Conservation (phyloP, 257 asterid genomes). For the Solanum paucissectum region DNA sequence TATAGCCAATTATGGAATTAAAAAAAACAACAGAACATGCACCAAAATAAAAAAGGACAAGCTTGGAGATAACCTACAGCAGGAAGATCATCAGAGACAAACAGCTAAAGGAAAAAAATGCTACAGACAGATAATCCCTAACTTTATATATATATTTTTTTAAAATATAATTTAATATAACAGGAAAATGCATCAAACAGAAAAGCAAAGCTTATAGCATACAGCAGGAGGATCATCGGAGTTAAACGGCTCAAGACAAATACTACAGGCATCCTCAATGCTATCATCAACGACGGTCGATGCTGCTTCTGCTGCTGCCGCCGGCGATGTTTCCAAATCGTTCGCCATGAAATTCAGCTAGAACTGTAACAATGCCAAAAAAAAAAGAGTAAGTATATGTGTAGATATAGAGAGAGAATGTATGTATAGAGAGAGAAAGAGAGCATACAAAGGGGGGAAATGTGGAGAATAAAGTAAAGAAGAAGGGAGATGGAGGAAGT, state of each 20-base stretch:
- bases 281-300: slow-evolving; percentile 18
- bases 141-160: not conserved
- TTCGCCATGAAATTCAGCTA: slow-evolving; percentile 1
- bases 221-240: slow-evolving; percentile 36
- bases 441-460: slow-evolving; percentile 2
- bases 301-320: slow-evolving; percentile 7
- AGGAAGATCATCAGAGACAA: slow-evolving; percentile 25
- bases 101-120: slow-evolving; percentile 35
- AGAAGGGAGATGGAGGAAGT: not conserved
- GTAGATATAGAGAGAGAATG: not conserved
- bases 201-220: not conserved
- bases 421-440: not conserved
- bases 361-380: not conserved
- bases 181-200: not conserved
- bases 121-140: slow-evolving; percentile 13
- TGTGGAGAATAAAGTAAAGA: slow-evolving; percentile 1
- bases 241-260: slow-evolving; percentile 42
- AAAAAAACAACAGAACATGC: not conserved
- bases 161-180: not conserved
- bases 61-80: slow-evolving; percentile 7
- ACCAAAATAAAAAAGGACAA: not conserved
- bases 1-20: not conserved
- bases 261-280: slow-evolving; percentile 46
- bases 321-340: slow-evolving; percentile 7
- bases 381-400: not conserved